Evolutionary conservation across 352 stramenopile genomes (phyloP), one percentile per base, ranked within the genome.

Genomic region (Globisporangium cystogenes): DNA sequence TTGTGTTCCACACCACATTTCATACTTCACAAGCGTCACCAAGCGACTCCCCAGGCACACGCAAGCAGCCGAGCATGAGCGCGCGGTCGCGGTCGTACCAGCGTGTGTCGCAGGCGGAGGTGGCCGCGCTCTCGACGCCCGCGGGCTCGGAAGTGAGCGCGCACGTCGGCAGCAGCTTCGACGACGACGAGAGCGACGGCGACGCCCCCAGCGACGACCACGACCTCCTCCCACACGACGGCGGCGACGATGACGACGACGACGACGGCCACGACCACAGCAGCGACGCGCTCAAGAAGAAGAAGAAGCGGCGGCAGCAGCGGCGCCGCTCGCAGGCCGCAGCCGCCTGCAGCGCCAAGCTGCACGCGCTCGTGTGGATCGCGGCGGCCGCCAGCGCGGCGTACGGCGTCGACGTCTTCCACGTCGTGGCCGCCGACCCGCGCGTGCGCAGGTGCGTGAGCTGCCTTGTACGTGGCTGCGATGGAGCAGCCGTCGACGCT

Each of bases 341-440:
- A 10, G 67, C 76, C 11, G 52, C 60, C 14, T 83, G 78, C 68
- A 93, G 78, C 65, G 90, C 68, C 43, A 82, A 84, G 49, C 52
- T 94, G 29, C 76, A 92, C 49, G 83, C 83, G 40, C 63, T 86
- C 24, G 57, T 94, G 36, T 94, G 83, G 83, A 57, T 94, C 54
- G 53, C 82, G 20, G 57, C 66, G 10, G 76, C 83, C 0, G 72
- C 54, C 12, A 60, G 65, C 10, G 63, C 83, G 10, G 68, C 67
- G 16, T 90, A 88, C 54, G 77, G 68, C 33, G 73, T 83, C 50
- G 79, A 92, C 54, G 85, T 93, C 31, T 75, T 90, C 48, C 59
- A 72, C 36, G 75, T 91, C 43, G 72, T 88, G 12, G 84, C 84
- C 55, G 72, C 68, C 10, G 81, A 91, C 40, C 39, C 67, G 1